Evolutionary conservation across 179 eudicot genomes (phyloP).

Genomic region (Monotropa hypopitys): DNA sequence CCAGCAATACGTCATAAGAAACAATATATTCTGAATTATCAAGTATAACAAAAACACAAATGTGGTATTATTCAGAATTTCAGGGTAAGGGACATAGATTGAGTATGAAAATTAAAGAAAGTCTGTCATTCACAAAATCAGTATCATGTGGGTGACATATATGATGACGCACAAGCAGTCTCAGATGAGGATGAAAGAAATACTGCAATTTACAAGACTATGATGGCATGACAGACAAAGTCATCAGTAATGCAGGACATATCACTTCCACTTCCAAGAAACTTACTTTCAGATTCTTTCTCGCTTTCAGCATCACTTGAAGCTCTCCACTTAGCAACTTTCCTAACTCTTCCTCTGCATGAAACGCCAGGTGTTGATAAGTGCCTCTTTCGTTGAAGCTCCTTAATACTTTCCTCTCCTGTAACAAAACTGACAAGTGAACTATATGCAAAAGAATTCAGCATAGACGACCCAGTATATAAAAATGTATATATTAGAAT

Average conservation of each 20-base stretch:
- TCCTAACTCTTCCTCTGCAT: slow-evolving; percentile 80
- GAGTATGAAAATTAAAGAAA: neutral
- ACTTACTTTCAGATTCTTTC: slow-evolving; percentile 64
- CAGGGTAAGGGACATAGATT: neutral
- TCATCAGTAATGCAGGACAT: neutral
- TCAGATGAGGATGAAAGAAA: neutral
- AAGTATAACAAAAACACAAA: neutral
- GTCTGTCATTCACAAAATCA: neutral
- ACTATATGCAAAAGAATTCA: neutral
- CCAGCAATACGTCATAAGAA: neutral
- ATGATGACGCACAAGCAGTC: neutral
- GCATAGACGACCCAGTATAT: slow-evolving; percentile 1
- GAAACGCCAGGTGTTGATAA: slow-evolving; percentile 65
- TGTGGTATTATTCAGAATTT: neutral
- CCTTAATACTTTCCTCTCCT: slow-evolving; percentile 72
- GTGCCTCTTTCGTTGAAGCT: slow-evolving; percentile 68
- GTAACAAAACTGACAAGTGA: slow-evolving; percentile 8
- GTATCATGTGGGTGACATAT: neutral
- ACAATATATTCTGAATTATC: neutral
- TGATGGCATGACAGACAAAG: neutral
- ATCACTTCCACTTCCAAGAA: slow-evolving; percentile 3
- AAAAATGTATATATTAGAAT: slow-evolving; percentile 29
- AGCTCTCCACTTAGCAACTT: slow-evolving; percentile 72
- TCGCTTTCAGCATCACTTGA: slow-evolving; percentile 73
- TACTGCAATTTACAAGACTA: neutral